phyloP scores from a whole-genome alignment of 345 rosid species.

The Diplotaxis tenuifolia region DNA sequence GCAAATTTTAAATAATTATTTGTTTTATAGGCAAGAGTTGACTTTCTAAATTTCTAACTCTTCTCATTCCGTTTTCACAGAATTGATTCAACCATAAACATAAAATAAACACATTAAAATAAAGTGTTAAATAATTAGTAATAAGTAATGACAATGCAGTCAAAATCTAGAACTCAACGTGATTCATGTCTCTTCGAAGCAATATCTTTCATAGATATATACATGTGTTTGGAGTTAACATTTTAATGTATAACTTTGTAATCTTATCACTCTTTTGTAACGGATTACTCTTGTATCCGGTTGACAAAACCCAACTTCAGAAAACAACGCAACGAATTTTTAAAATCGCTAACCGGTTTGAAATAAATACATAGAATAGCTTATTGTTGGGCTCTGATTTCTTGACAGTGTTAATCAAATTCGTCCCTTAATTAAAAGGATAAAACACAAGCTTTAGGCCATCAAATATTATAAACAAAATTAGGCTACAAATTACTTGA shows the following conservation, averaged over 20 bases:
- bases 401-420: too few relatives aligned
- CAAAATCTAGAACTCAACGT: background rate
- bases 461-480: too few relatives aligned
- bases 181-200: background rate
- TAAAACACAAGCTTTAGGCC: too few relatives aligned
- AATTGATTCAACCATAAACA: background rate
- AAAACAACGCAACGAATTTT: background rate
- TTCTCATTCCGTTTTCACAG: background rate
- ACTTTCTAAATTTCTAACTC: background rate
- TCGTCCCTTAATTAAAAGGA: too few relatives aligned
- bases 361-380: background rate
- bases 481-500: too few relatives aligned
- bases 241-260: background rate
- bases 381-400: background rate
- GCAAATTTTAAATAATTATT: too few relatives aligned
- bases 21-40: background rate
- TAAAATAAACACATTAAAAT: background rate
- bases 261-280: background rate
- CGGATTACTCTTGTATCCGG: background rate
- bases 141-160: background rate
- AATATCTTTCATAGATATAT: background rate
- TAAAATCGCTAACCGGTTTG: background rate
- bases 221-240: background rate
- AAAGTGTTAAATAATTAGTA: background rate
- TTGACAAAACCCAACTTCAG: background rate